phyloP scores from a whole-genome alignment of 352 stramenopile species.

The Globisporangium canariense region DNA sequence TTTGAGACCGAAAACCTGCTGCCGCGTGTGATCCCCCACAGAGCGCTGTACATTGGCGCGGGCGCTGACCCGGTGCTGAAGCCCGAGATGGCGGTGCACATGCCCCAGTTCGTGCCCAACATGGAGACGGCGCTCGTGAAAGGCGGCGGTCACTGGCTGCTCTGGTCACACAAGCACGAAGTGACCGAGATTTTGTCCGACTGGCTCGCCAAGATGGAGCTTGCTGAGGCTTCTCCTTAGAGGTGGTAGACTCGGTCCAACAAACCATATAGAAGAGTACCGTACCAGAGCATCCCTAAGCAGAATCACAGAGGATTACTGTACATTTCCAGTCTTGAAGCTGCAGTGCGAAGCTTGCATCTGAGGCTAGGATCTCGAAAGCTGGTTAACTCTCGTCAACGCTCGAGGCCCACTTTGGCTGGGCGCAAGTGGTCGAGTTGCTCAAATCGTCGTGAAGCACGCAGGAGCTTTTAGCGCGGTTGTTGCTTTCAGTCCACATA shows the following conservation, averaged over 20 bases:
- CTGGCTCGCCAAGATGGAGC: conserved; percentile 8
- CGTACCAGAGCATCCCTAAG: no score
- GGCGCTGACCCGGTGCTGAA: conserved; percentile 35
- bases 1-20: conserved; percentile 43
- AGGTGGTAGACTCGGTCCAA: no score
- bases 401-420: background rate
- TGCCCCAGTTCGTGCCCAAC: conserved; percentile 18
- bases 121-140: conserved; percentile 11
- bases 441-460: background rate
- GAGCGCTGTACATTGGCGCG: conserved; percentile 40
- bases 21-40: conserved; percentile 28
- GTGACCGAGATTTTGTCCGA: conserved; percentile 7
- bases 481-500: no score
- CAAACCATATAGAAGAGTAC: no score
- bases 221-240: background rate
- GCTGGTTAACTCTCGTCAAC: background rate
- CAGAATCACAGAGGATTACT: no score
- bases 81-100: conserved; percentile 51
- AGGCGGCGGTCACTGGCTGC: conserved; percentile 12
- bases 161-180: conserved; percentile 8
- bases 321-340: no score
- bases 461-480: background rate
- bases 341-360: no score
- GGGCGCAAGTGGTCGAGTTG: no score
- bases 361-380: background rate